phyloP scores from a whole-genome alignment of 768 basidiomycete species.

The Coprinellus aureogranulatus region DNA sequence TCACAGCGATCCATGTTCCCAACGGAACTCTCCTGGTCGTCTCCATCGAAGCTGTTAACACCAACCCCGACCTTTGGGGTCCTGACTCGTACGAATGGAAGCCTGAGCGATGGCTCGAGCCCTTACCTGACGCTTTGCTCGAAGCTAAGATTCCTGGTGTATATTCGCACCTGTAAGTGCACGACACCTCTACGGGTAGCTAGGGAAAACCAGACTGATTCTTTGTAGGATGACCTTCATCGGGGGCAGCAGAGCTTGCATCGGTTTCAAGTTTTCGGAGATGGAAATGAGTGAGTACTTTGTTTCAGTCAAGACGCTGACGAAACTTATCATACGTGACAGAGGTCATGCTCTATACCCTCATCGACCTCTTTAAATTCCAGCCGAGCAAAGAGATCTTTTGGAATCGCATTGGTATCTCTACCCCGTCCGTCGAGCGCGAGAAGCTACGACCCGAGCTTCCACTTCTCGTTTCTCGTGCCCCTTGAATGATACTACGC shows the following conservation, averaged over 20 bases:
- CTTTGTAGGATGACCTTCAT: constrained; percentile 41
- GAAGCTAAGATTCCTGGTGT: constrained; percentile 35
- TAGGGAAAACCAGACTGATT: too few relatives aligned
- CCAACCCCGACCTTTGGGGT: constrained; percentile 7
- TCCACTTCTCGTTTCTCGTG: neutral
- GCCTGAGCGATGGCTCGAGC: constrained; percentile 43
- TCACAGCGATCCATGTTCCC: constrained; percentile 22
- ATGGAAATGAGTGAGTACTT: constrained; percentile 6
- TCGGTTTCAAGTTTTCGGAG: constrained; percentile 20
- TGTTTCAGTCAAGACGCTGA: neutral
- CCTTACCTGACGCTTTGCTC: constrained; percentile 26
- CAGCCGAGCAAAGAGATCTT: neutral
- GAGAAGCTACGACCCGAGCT: neutral
- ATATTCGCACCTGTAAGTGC: constrained; percentile 36
- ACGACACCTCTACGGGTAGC: constrained; percentile 37
- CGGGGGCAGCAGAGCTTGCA: constrained; percentile 38
- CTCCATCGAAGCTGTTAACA: neutral
- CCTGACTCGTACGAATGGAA: constrained; percentile 43
- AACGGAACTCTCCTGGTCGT: constrained; percentile 23
- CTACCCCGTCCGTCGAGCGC: constrained; percentile 1
- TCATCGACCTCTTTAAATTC: constrained; percentile 1
- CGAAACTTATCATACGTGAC: neutral
- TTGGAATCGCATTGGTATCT: neutral
- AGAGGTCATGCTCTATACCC: constrained; percentile 1
- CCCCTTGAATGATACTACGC: too few relatives aligned